A percentile compares a stretch with the other conserved stretches of the same genome.
Evolutionary conservation across 2,329 filamentous ascomycete species (phyloP).

Genomic region (Penicillium brasilianum): DNA sequence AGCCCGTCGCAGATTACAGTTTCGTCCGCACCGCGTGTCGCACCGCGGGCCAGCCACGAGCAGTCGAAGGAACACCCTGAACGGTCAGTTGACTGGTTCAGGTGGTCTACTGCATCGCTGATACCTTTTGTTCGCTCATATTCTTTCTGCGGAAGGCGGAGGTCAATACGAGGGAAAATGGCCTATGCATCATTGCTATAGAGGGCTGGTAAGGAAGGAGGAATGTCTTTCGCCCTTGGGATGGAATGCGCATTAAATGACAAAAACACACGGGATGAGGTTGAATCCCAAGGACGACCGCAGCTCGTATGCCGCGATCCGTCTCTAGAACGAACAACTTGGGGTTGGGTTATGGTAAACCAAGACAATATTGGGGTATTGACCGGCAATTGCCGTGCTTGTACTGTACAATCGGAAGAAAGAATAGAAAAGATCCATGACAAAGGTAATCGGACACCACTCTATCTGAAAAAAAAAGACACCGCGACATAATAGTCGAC

Average conservation of each 20-base stretch:
- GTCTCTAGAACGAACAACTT: constrained; percentile 17
- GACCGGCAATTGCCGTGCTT: neutral
- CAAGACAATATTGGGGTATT: constrained; percentile 7
- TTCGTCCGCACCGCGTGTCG: constrained; percentile 26
- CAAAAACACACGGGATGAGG: neutral
- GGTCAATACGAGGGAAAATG: neutral
- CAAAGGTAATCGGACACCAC: neutral
- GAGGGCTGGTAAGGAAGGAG: neutral
- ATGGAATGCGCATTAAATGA: neutral
- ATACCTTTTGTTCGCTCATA: neutral
- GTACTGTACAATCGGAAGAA: neutral
- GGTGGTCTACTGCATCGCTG: constrained; percentile 8
- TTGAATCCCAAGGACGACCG: constrained; percentile 12
- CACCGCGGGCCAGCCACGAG: neutral
- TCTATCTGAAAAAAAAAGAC: too few relatives aligned
- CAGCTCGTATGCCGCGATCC: constrained; percentile 21
- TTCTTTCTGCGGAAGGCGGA: too few relatives aligned
- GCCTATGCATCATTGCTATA: neutral
- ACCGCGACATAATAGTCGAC: neutral
- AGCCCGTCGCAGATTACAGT: constrained; percentile 15
- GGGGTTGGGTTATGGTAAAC: neutral
- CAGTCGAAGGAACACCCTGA: neutral
- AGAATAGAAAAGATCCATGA: neutral
- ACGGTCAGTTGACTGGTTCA: constrained; percentile 27
- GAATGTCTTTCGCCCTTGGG: neutral